Evolutionary conservation across 2,329 filamentous ascomycete genomes (phyloP).

Genomic region (Cercospora nicotianae): DNA sequence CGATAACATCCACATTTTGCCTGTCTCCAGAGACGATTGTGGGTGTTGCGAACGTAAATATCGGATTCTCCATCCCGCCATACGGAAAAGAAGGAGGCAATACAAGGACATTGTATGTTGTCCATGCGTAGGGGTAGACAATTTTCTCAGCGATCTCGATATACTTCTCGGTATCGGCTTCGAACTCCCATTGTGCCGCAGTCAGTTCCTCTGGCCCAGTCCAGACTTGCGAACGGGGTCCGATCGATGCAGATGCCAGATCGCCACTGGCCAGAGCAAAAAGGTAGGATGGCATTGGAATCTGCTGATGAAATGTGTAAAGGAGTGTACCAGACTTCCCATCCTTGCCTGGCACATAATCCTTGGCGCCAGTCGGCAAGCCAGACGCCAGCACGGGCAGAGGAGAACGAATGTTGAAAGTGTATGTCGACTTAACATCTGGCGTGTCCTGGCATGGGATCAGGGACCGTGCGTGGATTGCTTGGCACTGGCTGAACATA

Average conservation of each 20-base stretch:
- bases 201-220: constrained; percentile 85
- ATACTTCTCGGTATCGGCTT: constrained; percentile 87
- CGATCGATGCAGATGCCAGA: constrained; percentile 80
- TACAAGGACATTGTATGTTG: constrained; percentile 89
- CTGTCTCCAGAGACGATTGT: constrained; percentile 81
- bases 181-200: constrained; percentile 86
- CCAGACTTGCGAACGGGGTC: constrained; percentile 78
- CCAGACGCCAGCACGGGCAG: constrained; percentile 92
- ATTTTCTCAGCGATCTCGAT: constrained; percentile 78
- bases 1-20: constrained; percentile 94
- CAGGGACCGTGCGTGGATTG: constrained; percentile 88
- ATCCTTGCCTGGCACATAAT: constrained; percentile 54
- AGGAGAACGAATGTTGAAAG: constrained; percentile 82
- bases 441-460: constrained; percentile 98
- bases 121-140: constrained; percentile 89
- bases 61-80: constrained; percentile 63
- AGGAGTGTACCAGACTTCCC: constrained; percentile 58
- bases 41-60: constrained; percentile 93
- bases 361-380: constrained; percentile 58
- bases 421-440: constrained; percentile 93
- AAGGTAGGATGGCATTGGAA: constrained; percentile 91
- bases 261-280: constrained; percentile 89
- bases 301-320: constrained; percentile 84
- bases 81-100: constrained; percentile 89
- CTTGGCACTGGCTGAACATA: constrained; percentile 98